Evolutionary conservation across 306 rosid genomes (phyloP), one percentile per base, ranked within the genome.

Genomic region (Glycine tomentella): DNA sequence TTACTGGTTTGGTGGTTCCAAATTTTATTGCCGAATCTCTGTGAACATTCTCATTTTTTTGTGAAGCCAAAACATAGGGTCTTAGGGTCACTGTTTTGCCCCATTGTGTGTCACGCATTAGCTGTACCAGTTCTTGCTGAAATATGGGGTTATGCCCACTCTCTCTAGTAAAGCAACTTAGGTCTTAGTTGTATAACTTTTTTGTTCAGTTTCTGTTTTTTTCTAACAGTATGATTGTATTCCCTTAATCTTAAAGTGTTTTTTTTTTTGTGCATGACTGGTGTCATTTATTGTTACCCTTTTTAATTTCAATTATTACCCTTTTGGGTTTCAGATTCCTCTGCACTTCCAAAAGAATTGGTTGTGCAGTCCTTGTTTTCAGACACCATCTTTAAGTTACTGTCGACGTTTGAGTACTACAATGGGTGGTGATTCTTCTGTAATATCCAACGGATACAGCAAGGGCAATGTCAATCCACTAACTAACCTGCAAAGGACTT

Each of bases 351-450:
- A 66, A 16, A 81, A 75, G 33, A 77, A 67, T 86, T 82, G 93
- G 91, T 75, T 71, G 88, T 87, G 88, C 85, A 34, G 87, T 81
- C 70, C 82, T 80, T 65, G 72, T 72, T 81, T 81, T 17, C 80
- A 55, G 81, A 62, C 69, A 0, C 68, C 79, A 5, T 57, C 83
- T 61, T 59, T 74, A 59, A 82, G 82, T 72, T 77, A 58, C 69
- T 3, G 45, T 72, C 61, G 72, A 67, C 56, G 69, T 77, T 68
- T 72, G 46, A 74, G 74, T 89, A 83, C 81, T 14, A 68, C 64
- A 31, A 95, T 92, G 99, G 90, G 94, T 44, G 63, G 87, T 69
- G 90, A 89, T 83, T 82, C 85, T 50, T 80, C 86, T 81, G 82
- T 50, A 14, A 78, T 72, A 53, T 42, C 89, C 15, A 90, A 88